These are phyloP conservation scores for Neoscytalidium dimidiatum DNA, from an alignment of 2,329 filamentous ascomycete genomes.

Conservation along the genomic window DNA sequence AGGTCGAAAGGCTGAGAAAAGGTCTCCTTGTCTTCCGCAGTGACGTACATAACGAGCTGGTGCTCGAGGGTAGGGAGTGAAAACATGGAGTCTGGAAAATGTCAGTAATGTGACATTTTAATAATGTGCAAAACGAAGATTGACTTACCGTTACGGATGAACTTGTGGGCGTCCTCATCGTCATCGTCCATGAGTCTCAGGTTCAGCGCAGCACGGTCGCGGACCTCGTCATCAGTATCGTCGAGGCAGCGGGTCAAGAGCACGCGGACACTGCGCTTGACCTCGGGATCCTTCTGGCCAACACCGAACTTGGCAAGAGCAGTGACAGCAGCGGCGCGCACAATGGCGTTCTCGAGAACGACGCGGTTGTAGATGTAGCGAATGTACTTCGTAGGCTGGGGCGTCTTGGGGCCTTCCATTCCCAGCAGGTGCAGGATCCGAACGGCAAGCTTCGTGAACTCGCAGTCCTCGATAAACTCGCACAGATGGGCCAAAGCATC, in stretches of 20 bases:
- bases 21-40: constrained; percentile 81
- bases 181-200: constrained; percentile 90
- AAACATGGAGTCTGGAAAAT: constrained; percentile 78
- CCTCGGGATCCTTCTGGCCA: constrained; percentile 91
- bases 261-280: constrained; percentile 93
- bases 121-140: neutral
- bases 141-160: constrained; percentile 84
- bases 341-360: constrained; percentile 94
- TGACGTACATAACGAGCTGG: constrained; percentile 96
- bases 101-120: neutral
- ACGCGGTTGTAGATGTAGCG: constrained; percentile 99
- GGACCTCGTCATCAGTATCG: constrained; percentile 95
- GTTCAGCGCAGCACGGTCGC: constrained; percentile 92
- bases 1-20: constrained; percentile 90
- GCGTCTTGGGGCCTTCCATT: constrained; percentile 90
- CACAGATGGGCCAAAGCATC: constrained; percentile 90
- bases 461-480: constrained; percentile 99
- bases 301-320: constrained; percentile 97
- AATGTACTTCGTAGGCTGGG: constrained; percentile 97
- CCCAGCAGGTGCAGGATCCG: constrained; percentile 93
- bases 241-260: constrained; percentile 91
- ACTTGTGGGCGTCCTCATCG: constrained; percentile 79
- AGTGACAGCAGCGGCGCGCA: constrained; percentile 91
- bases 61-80: constrained; percentile 94
- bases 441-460: constrained; percentile 97